Evolutionary conservation across 176 grass and related monocot genomes (phyloP).

Genomic region (Aegilops speltoides): DNA sequence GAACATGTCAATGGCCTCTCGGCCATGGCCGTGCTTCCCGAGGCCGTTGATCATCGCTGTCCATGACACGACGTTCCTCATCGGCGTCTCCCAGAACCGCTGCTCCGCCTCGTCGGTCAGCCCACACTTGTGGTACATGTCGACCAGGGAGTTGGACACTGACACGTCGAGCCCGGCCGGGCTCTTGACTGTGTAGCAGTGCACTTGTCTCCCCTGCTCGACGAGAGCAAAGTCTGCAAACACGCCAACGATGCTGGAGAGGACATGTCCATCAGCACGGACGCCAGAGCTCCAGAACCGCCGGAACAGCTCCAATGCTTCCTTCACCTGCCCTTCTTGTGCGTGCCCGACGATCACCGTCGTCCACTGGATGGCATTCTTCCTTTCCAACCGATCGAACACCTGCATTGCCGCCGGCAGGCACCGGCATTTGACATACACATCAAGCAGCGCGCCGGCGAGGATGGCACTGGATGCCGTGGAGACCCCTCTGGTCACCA

Average conservation of each 20-base stretch:
- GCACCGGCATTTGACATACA: constrained; percentile 35
- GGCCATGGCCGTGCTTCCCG: constrained; percentile 42
- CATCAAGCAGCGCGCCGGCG: constrained; percentile 31
- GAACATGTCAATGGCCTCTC: constrained; percentile 27
- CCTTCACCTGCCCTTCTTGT: constrained; percentile 36
- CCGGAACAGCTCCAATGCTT: constrained; percentile 31
- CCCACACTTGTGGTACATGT: constrained; percentile 54
- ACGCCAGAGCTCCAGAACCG: constrained; percentile 43
- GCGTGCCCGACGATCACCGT: constrained; percentile 40
- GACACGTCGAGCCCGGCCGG: constrained; percentile 31
- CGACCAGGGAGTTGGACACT: constrained; percentile 27
- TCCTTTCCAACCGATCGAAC: constrained; percentile 37
- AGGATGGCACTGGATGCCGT: constrained; percentile 3
- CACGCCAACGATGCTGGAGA: constrained; percentile 31
- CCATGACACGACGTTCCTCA: constrained; percentile 46
- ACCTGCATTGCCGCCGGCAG: constrained; percentile 28
- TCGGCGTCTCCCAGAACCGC: constrained; percentile 33
- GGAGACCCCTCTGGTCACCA: not conserved
- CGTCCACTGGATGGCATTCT: constrained; percentile 48
- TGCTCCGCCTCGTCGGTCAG: constrained; percentile 14
- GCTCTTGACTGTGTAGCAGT: constrained; percentile 29
- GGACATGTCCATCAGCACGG: constrained; percentile 24
- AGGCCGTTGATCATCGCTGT: constrained; percentile 51
- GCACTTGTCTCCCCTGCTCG: constrained; percentile 39
- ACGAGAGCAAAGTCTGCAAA: constrained; percentile 41